Evolutionary conservation across 2,329 filamentous ascomycete genomes (phyloP).

Genomic region (Neofusicoccum umdonicola): DNA sequence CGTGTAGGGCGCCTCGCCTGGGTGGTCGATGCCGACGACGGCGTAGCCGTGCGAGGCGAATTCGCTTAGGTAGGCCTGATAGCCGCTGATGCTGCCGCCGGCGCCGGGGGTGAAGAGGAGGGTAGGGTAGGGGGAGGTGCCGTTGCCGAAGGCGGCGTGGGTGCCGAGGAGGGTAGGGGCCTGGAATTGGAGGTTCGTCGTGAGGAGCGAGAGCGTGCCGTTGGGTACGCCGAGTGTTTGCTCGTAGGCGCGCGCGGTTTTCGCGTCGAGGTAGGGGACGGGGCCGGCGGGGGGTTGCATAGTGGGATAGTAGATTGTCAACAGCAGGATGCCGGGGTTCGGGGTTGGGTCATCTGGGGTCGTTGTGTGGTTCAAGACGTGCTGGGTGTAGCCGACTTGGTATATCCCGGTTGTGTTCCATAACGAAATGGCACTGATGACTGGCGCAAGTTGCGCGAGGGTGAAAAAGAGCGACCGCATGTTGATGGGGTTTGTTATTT

Average conservation of each 20-base stretch:
- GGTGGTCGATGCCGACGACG: no score
- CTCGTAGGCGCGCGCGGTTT: conserved; percentile 21
- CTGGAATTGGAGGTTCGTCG: conserved; percentile 20
- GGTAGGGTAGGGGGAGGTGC: conserved; percentile 8
- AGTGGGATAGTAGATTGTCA: conserved; percentile 29
- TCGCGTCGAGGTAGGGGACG: conserved; percentile 25
- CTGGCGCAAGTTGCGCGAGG: neutral
- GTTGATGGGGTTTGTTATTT: neutral
- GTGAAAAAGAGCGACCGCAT: neutral
- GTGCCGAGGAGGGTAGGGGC: conserved; percentile 19
- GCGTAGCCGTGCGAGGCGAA: no score
- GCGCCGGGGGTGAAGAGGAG: no score
- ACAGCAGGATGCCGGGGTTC: conserved; percentile 22
- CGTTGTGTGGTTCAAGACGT: conserved; percentile 26
- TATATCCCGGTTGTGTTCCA: conserved; percentile 24
- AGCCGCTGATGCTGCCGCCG: no score
- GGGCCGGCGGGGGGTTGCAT: conserved; percentile 19
- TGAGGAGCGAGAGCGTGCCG: conserved; percentile 15
- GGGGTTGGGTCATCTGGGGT: conserved; percentile 25
- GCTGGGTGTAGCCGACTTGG: conserved; percentile 26
- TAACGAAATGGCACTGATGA: neutral
- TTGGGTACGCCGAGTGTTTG: neutral
- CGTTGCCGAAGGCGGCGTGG: conserved; percentile 15
- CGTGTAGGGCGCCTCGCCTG: no score
- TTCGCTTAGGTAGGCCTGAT: no score